Evolutionary conservation across 2,329 filamentous ascomycete genomes (phyloP), one percentile per base, ranked within the genome.

Genomic region (Cytospora schulzeri): DNA sequence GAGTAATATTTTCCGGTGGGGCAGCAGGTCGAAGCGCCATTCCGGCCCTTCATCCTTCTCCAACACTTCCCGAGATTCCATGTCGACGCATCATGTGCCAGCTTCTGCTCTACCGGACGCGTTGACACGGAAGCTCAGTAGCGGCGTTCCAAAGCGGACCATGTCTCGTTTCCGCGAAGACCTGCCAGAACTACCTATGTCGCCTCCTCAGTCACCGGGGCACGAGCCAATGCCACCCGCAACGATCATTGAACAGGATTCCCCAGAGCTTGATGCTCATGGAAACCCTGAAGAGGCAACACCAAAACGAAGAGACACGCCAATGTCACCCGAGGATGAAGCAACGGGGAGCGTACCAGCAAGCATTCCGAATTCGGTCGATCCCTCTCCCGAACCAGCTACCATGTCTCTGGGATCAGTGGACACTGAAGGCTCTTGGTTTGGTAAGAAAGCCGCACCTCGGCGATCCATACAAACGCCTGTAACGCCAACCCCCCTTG

Each of bases 351-450:
- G 55, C 19, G 58, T 62, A 15, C 58, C 62, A 15, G 54, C 55
- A 9, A 67, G 62, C 33, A 51, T 67, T n/a, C 55, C 65, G 29
- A 60, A 58, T 17, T 65, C 58, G 26, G 72, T 77, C 5, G 77
- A 79, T 28, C 74, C 79, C 29, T 88, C 83, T 6, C 87, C 81
- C 22, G 88, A 83, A 69, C 83, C 79, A 41, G 84, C 93, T 73
- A 92, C 93, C 33, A 90, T 93, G 75, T 98, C 94, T 0, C 83
- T 98, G 22, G 95, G 93, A 2, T 97, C 93, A 0, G 92, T 98
- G 65, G 95, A 97, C 73, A 97, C 93, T 0, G 95, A 99, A 78
- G 95, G 86, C 5, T 97, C 93, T 0, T 99, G 95, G 95, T 87
- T 99, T 83, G 72, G 15, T 67, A 72, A 41, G 74, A 77, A 78